phyloP scores from a whole-genome alignment of 305 asterid genomes.

The Ilex paraguariensis region DNA sequence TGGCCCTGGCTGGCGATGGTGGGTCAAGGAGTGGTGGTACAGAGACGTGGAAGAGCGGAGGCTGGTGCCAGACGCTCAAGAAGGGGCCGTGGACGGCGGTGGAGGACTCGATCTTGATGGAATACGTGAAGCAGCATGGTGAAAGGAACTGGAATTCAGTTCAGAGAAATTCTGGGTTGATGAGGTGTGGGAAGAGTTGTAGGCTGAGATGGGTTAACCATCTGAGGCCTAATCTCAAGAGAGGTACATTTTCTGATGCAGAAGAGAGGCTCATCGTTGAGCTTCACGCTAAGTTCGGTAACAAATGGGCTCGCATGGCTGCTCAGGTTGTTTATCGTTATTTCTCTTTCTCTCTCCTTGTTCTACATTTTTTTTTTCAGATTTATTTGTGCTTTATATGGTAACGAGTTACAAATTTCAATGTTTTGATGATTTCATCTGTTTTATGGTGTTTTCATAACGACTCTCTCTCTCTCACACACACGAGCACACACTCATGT shows the following conservation, averaged over 20 bases:
- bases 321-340: slow-evolving; percentile 42
- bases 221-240: slow-evolving; percentile 71
- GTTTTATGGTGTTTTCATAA: too few species aligned
- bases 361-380: not conserved
- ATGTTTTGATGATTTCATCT: too few species aligned
- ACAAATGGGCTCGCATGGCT: slow-evolving; percentile 95
- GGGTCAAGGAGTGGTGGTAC: slow-evolving; percentile 14
- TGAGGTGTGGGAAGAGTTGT: slow-evolving; percentile 84
- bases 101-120: slow-evolving; percentile 55
- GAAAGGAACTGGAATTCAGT: slow-evolving; percentile 87
- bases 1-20: slow-evolving; percentile 45
- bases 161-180: slow-evolving; percentile 56
- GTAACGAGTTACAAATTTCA: too few species aligned
- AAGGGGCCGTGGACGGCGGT: slow-evolving; percentile 80
- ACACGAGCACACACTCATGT: too few species aligned
- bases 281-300: slow-evolving; percentile 67
- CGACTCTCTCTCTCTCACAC: too few species aligned
- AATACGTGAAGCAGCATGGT: slow-evolving; percentile 59
- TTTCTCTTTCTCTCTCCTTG: not conserved
- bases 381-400: not conserved
- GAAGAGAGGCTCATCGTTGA: slow-evolving; percentile 64
- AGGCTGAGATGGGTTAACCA: slow-evolving; percentile 82
- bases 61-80: slow-evolving; percentile 24
- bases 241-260: slow-evolving; percentile 54
- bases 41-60: slow-evolving; percentile 11